A percentile compares a stretch with the other conserved stretches of the same genome.
Conservation (phyloP, 768 basidiomycete genomes). For the Filobasidium floriforme region DNA sequence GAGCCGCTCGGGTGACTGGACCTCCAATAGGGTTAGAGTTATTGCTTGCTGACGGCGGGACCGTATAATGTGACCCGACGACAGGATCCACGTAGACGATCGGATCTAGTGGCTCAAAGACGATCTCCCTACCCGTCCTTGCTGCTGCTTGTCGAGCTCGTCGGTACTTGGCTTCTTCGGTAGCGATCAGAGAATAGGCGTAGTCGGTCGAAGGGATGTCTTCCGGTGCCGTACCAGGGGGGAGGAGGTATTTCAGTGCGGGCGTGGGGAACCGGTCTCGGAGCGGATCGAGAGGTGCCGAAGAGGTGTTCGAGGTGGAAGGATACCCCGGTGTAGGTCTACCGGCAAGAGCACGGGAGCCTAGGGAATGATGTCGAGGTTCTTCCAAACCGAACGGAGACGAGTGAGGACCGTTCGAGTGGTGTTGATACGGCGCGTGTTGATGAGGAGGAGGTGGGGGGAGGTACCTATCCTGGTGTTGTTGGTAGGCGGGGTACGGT, state of each 20-base stretch:
- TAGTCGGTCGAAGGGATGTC: not conserved
- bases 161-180: not conserved
- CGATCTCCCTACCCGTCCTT: not conserved
- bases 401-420: not conserved
- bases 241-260: not conserved
- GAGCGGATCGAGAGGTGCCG: not conserved
- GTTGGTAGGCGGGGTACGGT: not conserved
- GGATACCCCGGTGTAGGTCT: not conserved
- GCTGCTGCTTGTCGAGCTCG: not conserved
- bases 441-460: not conserved
- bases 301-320: not conserved
- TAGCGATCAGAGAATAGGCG: not conserved
- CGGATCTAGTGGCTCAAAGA: not conserved
- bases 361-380: not conserved
- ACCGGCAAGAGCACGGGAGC: not conserved
- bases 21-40: not conserved
- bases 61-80: not conserved
- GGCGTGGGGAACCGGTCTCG: not conserved
- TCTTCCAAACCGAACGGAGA: not conserved
- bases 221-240: not conserved
- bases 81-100: not conserved
- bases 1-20: not conserved
- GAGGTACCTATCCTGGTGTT: conserved; percentile 5
- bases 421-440: not conserved
- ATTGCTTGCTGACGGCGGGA: not conserved